Conservation (phyloP, 805 yeast species). For the Isabelozyma rhagii region DNA sequence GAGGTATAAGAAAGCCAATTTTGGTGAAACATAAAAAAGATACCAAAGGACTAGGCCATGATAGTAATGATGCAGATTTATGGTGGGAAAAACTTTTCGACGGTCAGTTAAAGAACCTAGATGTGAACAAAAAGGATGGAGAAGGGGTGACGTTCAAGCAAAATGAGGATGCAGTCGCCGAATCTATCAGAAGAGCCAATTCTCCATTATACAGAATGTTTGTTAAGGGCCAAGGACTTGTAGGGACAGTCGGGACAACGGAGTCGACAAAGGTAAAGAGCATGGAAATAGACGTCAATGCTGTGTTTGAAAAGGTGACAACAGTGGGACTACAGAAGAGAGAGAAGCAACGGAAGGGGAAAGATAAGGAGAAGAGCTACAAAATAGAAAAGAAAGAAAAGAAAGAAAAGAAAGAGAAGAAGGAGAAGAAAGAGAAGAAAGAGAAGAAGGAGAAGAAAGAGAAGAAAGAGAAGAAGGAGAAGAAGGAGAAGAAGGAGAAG, state of each 20-base stretch:
- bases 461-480: constrained; percentile 17
- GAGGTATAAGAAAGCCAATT: constrained; percentile 82
- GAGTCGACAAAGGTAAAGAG: constrained; percentile 24
- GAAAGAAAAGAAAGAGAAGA: constrained; percentile 24
- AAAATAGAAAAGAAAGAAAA: constrained; percentile 17
- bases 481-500: constrained; percentile 15
- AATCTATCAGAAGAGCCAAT: constrained; percentile 45
- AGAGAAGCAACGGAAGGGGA: constrained; percentile 15
- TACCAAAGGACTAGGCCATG: constrained; percentile 85
- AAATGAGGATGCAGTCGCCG: constrained; percentile 44
- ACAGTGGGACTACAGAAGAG: constrained; percentile 8
- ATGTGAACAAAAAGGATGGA: constrained; percentile 40
- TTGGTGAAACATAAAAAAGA: constrained; percentile 89
- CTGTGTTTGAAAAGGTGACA: constrained; percentile 6
- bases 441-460: constrained; percentile 19
- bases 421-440: constrained; percentile 19
- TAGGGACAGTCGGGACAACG: constrained; percentile 63
- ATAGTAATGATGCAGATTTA: constrained; percentile 70
- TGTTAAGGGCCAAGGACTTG: constrained; percentile 80
- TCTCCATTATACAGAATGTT: constrained; percentile 85
- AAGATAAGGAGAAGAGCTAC: constrained; percentile 18
- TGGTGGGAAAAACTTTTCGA: constrained; percentile 99
- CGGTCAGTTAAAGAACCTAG: constrained; percentile 80
- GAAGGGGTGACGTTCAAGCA: constrained; percentile 52
- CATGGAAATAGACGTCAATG: constrained; percentile 8